These are phyloP conservation scores for Leucocoprinus sp. DNA, from an alignment of 768 basidiomycete species.

Conservation along the genomic window DNA sequence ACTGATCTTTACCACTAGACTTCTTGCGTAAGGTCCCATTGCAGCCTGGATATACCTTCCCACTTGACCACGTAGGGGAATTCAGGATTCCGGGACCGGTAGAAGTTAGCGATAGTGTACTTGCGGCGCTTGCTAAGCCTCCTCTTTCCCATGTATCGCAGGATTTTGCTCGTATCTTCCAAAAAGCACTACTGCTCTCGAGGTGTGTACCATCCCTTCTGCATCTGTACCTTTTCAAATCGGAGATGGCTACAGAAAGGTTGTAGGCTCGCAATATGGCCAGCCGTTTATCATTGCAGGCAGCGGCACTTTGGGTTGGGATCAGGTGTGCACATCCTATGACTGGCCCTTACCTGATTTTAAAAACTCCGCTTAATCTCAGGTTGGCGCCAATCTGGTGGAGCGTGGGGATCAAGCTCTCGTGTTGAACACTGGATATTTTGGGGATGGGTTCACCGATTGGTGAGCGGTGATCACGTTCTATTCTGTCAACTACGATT, in stretches of 20 bases:
- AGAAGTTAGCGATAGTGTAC: conserved; percentile 50
- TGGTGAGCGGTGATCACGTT: conserved; percentile 39
- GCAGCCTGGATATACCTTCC: no score
- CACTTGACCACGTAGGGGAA: no score
- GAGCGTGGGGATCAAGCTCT: conserved; percentile 64
- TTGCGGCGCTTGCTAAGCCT: conserved; percentile 76
- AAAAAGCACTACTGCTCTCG: conserved; percentile 69
- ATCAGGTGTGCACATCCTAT: conserved; percentile 25
- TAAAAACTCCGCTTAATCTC: not conserved
- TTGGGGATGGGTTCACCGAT: conserved; percentile 77
- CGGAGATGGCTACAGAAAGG: conserved; percentile 33
- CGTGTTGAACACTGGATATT: conserved; percentile 84
- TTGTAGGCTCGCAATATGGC: conserved; percentile 55
- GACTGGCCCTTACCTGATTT: not conserved
- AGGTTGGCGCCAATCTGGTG: conserved; percentile 80
- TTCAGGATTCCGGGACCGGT: conserved; percentile 45
- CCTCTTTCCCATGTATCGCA: conserved; percentile 76
- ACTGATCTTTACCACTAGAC: conserved; percentile 2
- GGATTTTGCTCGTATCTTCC: conserved; percentile 73
- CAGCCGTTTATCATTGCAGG: conserved; percentile 85
- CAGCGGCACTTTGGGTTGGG: conserved; percentile 88
- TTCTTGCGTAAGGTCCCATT: conserved; percentile 2
- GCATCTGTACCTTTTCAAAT: not conserved
- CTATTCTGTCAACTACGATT: not conserved
- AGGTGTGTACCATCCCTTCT: conserved; percentile 29